Percentiles rank a stretch among this genome's conserved stretches.
Evolutionary conservation across 176 grass and related monocot genomes (phyloP).

Genomic region (Oryza glumipatula): DNA sequence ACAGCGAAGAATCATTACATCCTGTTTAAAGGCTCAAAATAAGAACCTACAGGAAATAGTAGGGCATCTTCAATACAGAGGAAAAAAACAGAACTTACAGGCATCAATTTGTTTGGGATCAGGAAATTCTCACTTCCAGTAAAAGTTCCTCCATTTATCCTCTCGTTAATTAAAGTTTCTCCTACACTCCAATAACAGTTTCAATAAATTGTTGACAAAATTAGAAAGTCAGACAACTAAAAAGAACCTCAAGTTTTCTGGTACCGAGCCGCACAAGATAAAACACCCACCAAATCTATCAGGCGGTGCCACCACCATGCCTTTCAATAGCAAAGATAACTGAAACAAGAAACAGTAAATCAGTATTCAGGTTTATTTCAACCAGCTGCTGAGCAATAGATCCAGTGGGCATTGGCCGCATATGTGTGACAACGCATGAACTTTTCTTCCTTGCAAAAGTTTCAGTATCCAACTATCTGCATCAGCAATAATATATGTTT

Average conservation of each 20-base stretch:
- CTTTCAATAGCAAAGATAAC: slow-evolving; percentile 97
- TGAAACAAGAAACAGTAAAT: slow-evolving; percentile 39
- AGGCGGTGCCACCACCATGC: slow-evolving; percentile 93
- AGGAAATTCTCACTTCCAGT: slow-evolving; percentile 83
- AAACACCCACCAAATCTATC: slow-evolving; percentile 86
- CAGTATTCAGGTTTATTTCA: slow-evolving; percentile 30
- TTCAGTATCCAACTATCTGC: no score
- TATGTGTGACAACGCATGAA: not conserved
- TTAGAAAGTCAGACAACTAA: not conserved
- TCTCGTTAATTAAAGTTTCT: slow-evolving; percentile 84
- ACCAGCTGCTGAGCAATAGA: slow-evolving; percentile 19
- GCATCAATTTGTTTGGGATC: slow-evolving; percentile 95
- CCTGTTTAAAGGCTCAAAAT: slow-evolving; percentile 7
- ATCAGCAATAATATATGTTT: not conserved
- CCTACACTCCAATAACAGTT: slow-evolving; percentile 56
- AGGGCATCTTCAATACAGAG: not conserved
- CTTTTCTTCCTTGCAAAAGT: not conserved
- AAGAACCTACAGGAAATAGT: not conserved
- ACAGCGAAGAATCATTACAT: not conserved
- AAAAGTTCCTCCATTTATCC: slow-evolving; percentile 81
- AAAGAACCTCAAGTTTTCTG: slow-evolving; percentile 17
- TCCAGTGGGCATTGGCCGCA: not conserved
- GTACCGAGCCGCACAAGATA: slow-evolving; percentile 40
- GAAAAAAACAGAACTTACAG: slow-evolving; percentile 52
- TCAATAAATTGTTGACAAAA: slow-evolving; percentile 34